Percentiles rank a stretch among this genome's conserved stretches.
Conservation (phyloP, 306 rosid species). For the Fagus crenata region DNA sequence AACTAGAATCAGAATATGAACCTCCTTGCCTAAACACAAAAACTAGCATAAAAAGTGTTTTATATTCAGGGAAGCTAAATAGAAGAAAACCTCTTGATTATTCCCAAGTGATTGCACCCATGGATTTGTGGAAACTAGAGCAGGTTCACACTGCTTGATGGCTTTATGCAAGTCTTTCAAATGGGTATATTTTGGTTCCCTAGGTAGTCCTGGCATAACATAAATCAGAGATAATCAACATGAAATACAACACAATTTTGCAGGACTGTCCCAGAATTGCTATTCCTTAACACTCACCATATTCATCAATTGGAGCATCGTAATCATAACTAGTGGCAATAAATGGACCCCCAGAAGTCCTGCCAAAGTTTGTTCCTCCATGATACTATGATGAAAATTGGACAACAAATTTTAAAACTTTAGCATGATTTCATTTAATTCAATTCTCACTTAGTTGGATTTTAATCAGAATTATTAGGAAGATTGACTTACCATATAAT, state of each 20-base stretch:
- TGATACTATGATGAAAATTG: constrained; percentile 56
- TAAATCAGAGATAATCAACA: neutral
- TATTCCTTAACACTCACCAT: constrained; percentile 47
- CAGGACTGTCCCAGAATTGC: neutral
- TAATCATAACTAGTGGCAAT: constrained; percentile 90
- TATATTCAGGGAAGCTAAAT: constrained; percentile 7
- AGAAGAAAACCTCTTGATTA: constrained; percentile 59
- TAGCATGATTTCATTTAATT: constrained; percentile 17
- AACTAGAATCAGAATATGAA: too few relatives aligned
- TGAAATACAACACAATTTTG: neutral
- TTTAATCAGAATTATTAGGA: neutral
- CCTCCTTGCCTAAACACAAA: too few relatives aligned
- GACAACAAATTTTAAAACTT: neutral
- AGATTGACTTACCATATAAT: constrained; percentile 67
- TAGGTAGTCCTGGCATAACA: constrained; percentile 53
- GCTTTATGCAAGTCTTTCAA: constrained; percentile 77
- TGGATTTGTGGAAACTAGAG: constrained; percentile 68
- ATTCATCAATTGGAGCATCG: constrained; percentile 92
- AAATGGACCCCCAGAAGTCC: constrained; percentile 89
- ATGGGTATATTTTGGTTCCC: constrained; percentile 92
- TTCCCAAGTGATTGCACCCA: constrained; percentile 59
- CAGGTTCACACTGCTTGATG: constrained; percentile 68
- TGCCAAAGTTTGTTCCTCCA: constrained; percentile 95
- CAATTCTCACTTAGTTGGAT: constrained; percentile 9
- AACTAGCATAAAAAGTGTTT: neutral